These are phyloP conservation scores for Alternaria angustiovoidea DNA, from an alignment of 2,329 filamentous ascomycete species.

Conservation along the genomic window DNA sequence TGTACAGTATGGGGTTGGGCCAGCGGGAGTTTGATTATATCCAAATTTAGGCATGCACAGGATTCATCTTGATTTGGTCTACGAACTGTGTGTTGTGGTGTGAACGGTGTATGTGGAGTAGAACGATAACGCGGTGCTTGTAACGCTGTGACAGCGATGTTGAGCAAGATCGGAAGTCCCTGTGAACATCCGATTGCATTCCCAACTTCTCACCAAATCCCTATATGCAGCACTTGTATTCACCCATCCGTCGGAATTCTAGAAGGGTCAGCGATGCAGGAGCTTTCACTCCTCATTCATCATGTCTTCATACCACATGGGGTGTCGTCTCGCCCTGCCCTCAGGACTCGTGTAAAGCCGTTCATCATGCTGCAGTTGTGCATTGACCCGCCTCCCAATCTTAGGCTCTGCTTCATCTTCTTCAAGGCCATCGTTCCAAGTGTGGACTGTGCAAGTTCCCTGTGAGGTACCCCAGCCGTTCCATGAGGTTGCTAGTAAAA, in stretches of 20 bases:
- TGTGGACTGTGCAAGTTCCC: slow-evolving; percentile 80
- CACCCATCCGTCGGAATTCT: slow-evolving; percentile 11
- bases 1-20: slow-evolving; percentile 46
- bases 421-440: slow-evolving; percentile 72
- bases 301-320: slow-evolving; percentile 41
- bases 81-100: not conserved
- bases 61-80: slow-evolving; percentile 7
- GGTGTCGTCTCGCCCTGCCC: slow-evolving; percentile 30
- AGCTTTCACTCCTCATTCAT: slow-evolving; percentile 35
- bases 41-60: slow-evolving; percentile 34
- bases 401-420: slow-evolving; percentile 65
- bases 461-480: slow-evolving; percentile 77
- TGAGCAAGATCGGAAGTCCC: not conserved
- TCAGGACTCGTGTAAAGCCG: slow-evolving; percentile 39
- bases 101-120: not conserved
- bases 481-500: slow-evolving; percentile 75
- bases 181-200: not conserved
- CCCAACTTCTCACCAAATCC: slow-evolving; percentile 3
- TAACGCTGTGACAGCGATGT: not conserved
- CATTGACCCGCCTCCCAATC: slow-evolving; percentile 47
- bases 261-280: slow-evolving; percentile 2
- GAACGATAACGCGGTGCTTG: not conserved
- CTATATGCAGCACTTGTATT: slow-evolving; percentile 6
- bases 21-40: slow-evolving; percentile 50
- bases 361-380: slow-evolving; percentile 48